Evolutionary conservation across 495 filamentous ascomycete genomes (phyloP), one percentile per base, ranked within the genome.

Genomic region (Endocarpon pusillum): DNA sequence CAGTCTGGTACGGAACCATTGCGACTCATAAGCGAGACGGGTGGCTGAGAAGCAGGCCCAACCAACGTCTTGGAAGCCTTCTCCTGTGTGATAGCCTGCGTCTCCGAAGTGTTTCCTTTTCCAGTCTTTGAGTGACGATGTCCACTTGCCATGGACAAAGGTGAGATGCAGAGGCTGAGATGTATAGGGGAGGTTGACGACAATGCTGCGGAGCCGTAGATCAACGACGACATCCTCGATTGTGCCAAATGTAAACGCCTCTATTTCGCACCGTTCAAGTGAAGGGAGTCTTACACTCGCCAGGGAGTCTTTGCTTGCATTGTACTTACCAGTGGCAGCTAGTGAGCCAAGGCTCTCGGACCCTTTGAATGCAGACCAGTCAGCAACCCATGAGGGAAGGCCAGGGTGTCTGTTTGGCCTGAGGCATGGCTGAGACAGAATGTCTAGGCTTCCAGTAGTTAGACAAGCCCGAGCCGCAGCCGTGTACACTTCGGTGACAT

Each of bases 11-110:
- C 19, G 5, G 28, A 5, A 6, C 28, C 28, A 31, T 31, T 31
- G 28, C 19, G 28, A 15, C 28, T 31, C 28, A 17, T 31, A 31
- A 15, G 28, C 14, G 12, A 31, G 12, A 31, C 28, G 28, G 19
- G 23, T 12, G 12, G 23, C 23, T 25, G 8, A 12, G 8, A 25
- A 8, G 8, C 8, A 8, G 8, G 23, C 8, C 8, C 12, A 25
- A 25, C 12, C 8, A 12, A 25, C 23, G 23, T 25, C 23, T 8
- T 8, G 12, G 12, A 25, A 25, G 12, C 8, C 8, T 25, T 25
- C 23, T 8, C 23, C 23, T 8, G 23, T 8, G 12, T 25, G n/a
- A n/a, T n/a, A n/a, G n/a, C n/a, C n/a, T n/a, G n/a, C n/a, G n/a
- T n/a, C n/a, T n/a, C n/a, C n/a, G n/a, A n/a, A n/a, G n/a, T n/a